These are phyloP conservation scores for Aechmea fasciata DNA, from an alignment of 176 grass and related monocot genomes.

Conservation along the genomic window DNA sequence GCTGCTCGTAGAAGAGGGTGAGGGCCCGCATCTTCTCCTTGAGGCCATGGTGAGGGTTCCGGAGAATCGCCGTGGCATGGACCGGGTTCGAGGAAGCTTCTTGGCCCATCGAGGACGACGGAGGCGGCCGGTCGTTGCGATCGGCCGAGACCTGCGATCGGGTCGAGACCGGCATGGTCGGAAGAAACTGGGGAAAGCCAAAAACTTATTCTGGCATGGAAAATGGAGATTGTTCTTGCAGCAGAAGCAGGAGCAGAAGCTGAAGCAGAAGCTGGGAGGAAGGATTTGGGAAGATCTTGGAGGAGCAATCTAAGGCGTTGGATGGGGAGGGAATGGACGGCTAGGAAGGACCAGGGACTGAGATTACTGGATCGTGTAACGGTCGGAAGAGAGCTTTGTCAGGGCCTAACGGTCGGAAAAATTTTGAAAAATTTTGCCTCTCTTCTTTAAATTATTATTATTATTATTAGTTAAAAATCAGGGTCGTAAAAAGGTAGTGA, in stretches of 20 bases:
- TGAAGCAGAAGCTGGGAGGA: background rate
- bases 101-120: conserved; percentile 9
- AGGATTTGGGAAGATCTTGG: background rate
- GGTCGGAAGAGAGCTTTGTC: background rate
- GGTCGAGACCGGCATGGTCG: conserved; percentile 70
- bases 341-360: conserved; percentile 19
- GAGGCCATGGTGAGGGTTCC: conserved; percentile 56
- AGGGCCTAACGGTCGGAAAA: conserved; percentile 39
- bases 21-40: conserved; percentile 70
- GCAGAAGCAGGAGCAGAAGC: conserved; percentile 12
- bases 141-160: conserved; percentile 33
- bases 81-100: background rate
- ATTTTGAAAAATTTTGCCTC: background rate
- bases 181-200: background rate
- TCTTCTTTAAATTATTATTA: background rate
- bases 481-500: too few relatives aligned
- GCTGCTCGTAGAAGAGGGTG: conserved; percentile 68
- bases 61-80: conserved; percentile 6
- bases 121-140: conserved; percentile 9
- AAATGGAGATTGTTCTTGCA: conserved; percentile 10
- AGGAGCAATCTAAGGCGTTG: conserved; percentile 18
- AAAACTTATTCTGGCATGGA: conserved; percentile 26
- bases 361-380: conserved; percentile 29
- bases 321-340: conserved; percentile 28
- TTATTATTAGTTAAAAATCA: background rate